Evolutionary conservation across 2,329 filamentous ascomycete species (phyloP).

Genomic region (Epicoccum sorghinum): DNA sequence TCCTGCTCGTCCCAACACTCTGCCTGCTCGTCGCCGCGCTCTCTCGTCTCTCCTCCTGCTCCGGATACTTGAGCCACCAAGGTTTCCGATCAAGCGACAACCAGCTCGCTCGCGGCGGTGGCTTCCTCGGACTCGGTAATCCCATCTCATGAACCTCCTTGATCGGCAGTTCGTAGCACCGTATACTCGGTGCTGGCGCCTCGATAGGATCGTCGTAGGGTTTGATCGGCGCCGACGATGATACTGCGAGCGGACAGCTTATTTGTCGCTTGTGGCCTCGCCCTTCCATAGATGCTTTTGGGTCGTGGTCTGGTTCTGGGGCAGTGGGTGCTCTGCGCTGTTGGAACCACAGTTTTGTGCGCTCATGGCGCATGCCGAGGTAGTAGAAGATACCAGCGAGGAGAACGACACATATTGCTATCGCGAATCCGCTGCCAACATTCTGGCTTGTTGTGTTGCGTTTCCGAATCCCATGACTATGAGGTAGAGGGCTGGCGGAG

Average conservation of each 20-base stretch:
- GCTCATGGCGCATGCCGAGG: constrained; percentile 18
- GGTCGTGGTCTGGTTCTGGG: not conserved
- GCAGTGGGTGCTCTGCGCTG: not conserved
- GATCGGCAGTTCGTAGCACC: constrained; percentile 10
- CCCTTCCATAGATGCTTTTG: not conserved
- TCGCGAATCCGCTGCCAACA: constrained; percentile 15
- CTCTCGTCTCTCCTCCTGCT: not conserved
- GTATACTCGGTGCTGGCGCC: constrained; percentile 3
- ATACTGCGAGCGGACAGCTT: constrained; percentile 9
- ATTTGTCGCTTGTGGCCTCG: not conserved
- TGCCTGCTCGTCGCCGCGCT: not conserved
- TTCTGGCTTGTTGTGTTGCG: constrained; percentile 5
- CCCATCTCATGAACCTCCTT: constrained; percentile 14
- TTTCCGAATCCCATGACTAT: not conserved
- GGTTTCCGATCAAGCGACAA: constrained; percentile 8
- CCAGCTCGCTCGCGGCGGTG: constrained; percentile 1
- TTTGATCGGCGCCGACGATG: constrained; percentile 12
- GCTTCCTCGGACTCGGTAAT: constrained; percentile 9
- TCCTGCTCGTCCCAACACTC: not conserved
- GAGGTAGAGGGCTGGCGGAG: constrained; percentile 4
- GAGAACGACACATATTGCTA: constrained; percentile 15
- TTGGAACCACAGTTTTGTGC: constrained; percentile 11
- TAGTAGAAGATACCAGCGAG: constrained; percentile 20
- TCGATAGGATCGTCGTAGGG: constrained; percentile 4
- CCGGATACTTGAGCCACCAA: constrained; percentile 7